phyloP scores from a whole-genome alignment of 2,329 filamentous ascomycete genomes.

The Aspergillus arachidicola region DNA sequence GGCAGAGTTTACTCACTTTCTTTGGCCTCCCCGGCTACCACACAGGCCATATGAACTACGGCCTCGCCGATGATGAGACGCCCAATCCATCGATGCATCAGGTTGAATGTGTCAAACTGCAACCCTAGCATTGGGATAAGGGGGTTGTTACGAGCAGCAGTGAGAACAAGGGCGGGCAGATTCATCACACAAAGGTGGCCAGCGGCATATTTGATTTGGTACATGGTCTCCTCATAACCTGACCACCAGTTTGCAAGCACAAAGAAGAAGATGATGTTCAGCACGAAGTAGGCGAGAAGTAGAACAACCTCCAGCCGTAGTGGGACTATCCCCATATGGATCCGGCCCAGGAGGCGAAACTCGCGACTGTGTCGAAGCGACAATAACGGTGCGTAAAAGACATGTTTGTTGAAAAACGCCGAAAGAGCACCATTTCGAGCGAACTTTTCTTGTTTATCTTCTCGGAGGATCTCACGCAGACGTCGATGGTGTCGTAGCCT shows the following conservation, averaged over 20 bases:
- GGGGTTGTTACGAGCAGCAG: slow-evolving; percentile 89
- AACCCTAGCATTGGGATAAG: slow-evolving; percentile 77
- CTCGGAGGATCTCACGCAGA: slow-evolving; percentile 19
- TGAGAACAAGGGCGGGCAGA: slow-evolving; percentile 81
- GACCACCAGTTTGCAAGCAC: slow-evolving; percentile 38
- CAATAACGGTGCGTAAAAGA: slow-evolving; percentile 65
- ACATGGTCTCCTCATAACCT: slow-evolving; percentile 32
- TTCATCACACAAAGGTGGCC: slow-evolving; percentile 83
- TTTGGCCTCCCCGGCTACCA: slow-evolving; percentile 26
- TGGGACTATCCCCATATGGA: slow-evolving; percentile 73
- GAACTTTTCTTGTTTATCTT: slow-evolving; percentile 26
- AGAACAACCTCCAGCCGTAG: slow-evolving; percentile 73
- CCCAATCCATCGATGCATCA: slow-evolving; percentile 80
- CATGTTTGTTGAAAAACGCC: slow-evolving; percentile 40
- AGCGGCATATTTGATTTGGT: slow-evolving; percentile 71
- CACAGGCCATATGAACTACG: slow-evolving; percentile 62
- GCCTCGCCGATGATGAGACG: slow-evolving; percentile 69
- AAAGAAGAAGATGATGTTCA: slow-evolving; percentile 73
- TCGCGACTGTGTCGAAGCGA: slow-evolving; percentile 73
- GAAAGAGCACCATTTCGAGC: slow-evolving; percentile 17
- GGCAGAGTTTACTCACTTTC: slow-evolving; percentile 21
- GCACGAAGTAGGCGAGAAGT: slow-evolving; percentile 63
- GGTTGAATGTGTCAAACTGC: slow-evolving; percentile 93
- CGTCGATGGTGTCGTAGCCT: slow-evolving; percentile 29
- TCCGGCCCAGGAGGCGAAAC: slow-evolving; percentile 62